Evolutionary conservation across 371 early-diverging fungal species (phyloP).

Genomic region (Circinella umbellata): DNA sequence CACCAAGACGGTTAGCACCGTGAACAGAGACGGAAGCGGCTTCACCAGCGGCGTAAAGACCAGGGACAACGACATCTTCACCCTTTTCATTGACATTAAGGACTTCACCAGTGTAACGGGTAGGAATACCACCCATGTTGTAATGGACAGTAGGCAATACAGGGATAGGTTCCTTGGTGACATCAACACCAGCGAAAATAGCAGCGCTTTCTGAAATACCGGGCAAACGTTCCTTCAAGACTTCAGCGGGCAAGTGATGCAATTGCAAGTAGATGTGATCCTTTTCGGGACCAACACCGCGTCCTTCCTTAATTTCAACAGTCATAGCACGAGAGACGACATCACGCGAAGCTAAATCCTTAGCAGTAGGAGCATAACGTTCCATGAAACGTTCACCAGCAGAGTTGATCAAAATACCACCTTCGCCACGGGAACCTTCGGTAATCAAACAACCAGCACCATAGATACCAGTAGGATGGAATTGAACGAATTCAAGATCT

Average conservation of each 20-base stretch:
- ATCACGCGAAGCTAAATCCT: constrained; percentile 97
- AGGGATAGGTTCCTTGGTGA: constrained; percentile 99
- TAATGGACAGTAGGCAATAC: constrained; percentile 99
- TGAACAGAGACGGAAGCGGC: constrained; percentile 95
- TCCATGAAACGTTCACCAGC: constrained; percentile 99
- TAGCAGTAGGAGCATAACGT: constrained; percentile 98
- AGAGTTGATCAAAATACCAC: constrained; percentile 92
- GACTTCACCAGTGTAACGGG: constrained; percentile 96
- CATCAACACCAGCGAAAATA: constrained; percentile 98
- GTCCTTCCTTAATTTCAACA: constrained; percentile 96
- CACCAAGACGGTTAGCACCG: constrained; percentile 98
- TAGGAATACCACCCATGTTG: constrained; percentile 99
- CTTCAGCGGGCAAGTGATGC: constrained; percentile 93
- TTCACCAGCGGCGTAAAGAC: constrained; percentile 96
- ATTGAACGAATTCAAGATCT: constrained; percentile 98
- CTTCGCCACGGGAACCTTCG: constrained; percentile 96
- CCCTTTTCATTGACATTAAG: constrained; percentile 76
- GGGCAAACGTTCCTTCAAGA: constrained; percentile 93
- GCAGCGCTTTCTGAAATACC: constrained; percentile 98
- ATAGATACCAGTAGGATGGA: constrained; percentile 98
- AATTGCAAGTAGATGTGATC: constrained; percentile 97
- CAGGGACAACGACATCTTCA: constrained; percentile 84
- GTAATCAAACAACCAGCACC: constrained; percentile 98
- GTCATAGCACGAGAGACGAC: constrained; percentile 99
- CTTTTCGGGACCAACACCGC: constrained; percentile 95